Evolutionary conservation across 306 rosid genomes (phyloP), one percentile per base, ranked within the genome.

Genomic region (Gleditsia sinensis): DNA sequence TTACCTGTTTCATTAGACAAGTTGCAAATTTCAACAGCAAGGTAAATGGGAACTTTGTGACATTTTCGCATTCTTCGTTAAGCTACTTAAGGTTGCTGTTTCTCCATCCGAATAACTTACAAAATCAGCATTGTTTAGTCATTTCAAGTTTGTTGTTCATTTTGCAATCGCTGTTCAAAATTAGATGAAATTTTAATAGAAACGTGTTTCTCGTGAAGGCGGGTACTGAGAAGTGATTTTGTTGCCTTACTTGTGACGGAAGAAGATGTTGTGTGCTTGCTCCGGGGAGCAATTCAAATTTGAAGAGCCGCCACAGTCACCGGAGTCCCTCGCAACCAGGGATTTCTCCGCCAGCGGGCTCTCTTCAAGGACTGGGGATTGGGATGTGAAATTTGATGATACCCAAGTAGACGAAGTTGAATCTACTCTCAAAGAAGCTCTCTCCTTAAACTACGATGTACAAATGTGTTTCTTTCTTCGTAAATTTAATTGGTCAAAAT

Each of bases 231-330:
- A 78, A 80, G 83, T 80, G 79, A 59, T 59, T 70, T 76, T 75
- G 50, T 59, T 40, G 46, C 65, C 42, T 69, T 59, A 24, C 10
- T 57, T 55, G 72, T n/a, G 83, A 54, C 21, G 43, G 58, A 71
- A n/a, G 72, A 89, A 91, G 85, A 94, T 94, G 97, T 74, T 94
- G 97, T 94, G 97, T 65, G 92, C 98, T 74, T 94, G 98, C 78
- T 94, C 98, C 4, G 97, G 98, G 45, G 96, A 91, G 87, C 94
- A 94, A 71, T 85, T 88, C 82, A 94, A 94, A 80, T 86, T 91
- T 20, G 98, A 94, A 74, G 98, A 94, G 85, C 90, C 92, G 7
- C 98, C 98, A 3, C 92, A 83, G 60, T 91, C 97, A 64, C 95
- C 98, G 40, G 98, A 94, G 71, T 94, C 98, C 36, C 82, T 94